Percentiles rank a stretch among this genome's conserved stretches.
Conservation (phyloP, 495 filamentous ascomycete species). For the Aspergillus affinis region DNA sequence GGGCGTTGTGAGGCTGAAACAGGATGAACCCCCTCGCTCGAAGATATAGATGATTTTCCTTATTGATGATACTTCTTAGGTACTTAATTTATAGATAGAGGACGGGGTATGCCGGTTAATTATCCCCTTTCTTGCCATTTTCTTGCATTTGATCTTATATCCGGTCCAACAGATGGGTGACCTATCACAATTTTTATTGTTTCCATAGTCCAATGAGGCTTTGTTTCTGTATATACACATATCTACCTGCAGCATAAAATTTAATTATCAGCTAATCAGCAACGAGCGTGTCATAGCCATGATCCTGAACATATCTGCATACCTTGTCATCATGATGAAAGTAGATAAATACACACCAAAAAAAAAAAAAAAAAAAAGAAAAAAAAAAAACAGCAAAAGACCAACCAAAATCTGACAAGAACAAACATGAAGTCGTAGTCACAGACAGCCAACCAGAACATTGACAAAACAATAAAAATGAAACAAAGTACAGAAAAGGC, state of each 20-base stretch:
- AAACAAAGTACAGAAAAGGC: constrained; percentile 11
- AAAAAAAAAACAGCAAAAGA: neutral
- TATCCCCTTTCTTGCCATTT: neutral
- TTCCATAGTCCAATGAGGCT: neutral
- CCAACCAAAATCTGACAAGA: too few relatives aligned
- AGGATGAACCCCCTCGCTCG: constrained; percentile 39
- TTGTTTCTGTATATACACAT: neutral
- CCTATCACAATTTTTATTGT: neutral
- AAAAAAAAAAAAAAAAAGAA: too few relatives aligned
- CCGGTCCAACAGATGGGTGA: neutral
- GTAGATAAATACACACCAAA: neutral
- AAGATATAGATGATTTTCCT: constrained; percentile 34
- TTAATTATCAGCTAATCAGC: neutral
- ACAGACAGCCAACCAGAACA: constrained; percentile 9
- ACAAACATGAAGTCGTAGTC: constrained; percentile 5
- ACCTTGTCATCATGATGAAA: neutral
- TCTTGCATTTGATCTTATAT: neutral
- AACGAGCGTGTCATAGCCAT: neutral
- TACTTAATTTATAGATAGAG: neutral
- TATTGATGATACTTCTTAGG: neutral
- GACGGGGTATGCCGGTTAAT: neutral
- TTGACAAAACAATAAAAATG: constrained; percentile 7
- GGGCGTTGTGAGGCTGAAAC: constrained; percentile 49
- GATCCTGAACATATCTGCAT: neutral
- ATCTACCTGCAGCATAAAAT: neutral